Evolutionary conservation across 345 rosid species (phyloP), one percentile per base, ranked within the genome.

Genomic region (Salix caprea): DNA sequence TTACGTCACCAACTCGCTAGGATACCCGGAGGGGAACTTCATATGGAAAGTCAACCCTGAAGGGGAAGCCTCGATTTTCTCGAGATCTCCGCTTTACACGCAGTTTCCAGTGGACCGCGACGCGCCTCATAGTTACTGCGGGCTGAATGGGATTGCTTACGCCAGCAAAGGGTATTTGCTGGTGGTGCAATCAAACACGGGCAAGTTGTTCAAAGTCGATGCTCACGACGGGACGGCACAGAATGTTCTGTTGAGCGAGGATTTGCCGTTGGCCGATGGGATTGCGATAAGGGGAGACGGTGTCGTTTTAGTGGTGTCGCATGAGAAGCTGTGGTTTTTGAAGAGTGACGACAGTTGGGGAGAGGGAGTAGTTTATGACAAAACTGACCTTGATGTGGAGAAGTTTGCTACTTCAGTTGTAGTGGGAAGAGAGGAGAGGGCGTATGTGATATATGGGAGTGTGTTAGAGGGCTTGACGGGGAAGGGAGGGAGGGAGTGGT

Each of bases 171-270:
- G 99, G 2, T 93, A 88, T 78, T 80, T 93, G 21, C 76, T 93
- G 42, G 97, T 88, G 82, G 94, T 88, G 66, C 97, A 95, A 76
- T 82, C 89, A 69, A 95, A 91, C 79, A 93, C 99, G 26, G 97
- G 97, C 21, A 93, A 89, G 87, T 56, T 93, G 88, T 91, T 90
- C 83, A 93, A 89, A 79, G 97, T 92, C 4, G 92, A 95, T 58
- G 92, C 70, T 61, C 97, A 75, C 1, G 86, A 70, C 70, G 98
- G 98, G 18, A 70, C 68, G 65, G 97, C 91, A 19, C 90, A 86
- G 88, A 21, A 32, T 18, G 92, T 94, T 26, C 34, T 91, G 58
- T 65, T 92, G 39, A 75, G 74, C 78, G 42, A 78, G 79, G 91
- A 90, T 58, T 71, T 94, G 83, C 16, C 74, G 0, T 40, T 81